Evolutionary conservation across 441 rosid species (phyloP).

Genomic region (Adansonia madagascariensis): DNA sequence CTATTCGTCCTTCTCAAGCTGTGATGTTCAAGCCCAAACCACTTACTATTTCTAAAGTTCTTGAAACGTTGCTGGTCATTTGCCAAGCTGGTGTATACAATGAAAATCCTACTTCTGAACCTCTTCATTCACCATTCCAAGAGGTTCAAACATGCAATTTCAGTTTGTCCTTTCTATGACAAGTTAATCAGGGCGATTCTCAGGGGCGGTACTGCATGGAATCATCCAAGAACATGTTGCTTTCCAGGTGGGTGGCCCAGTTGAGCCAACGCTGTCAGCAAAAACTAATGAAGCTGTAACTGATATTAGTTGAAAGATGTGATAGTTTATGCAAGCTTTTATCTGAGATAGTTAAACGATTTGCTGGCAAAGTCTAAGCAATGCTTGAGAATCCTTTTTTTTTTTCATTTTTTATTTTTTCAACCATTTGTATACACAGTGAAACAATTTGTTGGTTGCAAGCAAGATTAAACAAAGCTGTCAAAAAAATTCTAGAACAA

Average conservation of each 20-base stretch:
- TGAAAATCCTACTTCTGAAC: constrained; percentile 59
- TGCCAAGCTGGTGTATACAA: constrained; percentile 37
- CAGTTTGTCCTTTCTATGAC: constrained; percentile 85
- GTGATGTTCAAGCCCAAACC: too few relatives aligned
- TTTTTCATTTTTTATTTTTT: background rate
- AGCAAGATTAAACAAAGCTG: constrained; percentile 10
- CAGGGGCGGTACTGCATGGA: constrained; percentile 65
- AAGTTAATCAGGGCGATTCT: constrained; percentile 80
- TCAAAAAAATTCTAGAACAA: constrained; percentile 27
- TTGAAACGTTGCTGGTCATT: too few relatives aligned
- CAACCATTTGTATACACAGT: constrained; percentile 20
- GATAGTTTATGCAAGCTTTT: constrained; percentile 35
- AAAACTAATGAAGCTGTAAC: constrained; percentile 75
- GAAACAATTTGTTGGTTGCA: constrained; percentile 18
- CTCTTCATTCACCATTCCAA: constrained; percentile 65
- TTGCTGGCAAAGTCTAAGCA: background rate
- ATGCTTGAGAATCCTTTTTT: background rate
- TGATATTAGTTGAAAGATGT: constrained; percentile 73
- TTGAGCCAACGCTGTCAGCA: constrained; percentile 85
- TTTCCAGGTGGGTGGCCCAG: constrained; percentile 76
- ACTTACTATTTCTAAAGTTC: too few relatives aligned
- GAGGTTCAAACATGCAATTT: constrained; percentile 89
- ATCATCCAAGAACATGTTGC: constrained; percentile 66
- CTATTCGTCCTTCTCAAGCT: too few relatives aligned
- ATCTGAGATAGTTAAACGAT: too few relatives aligned